phyloP scores from a whole-genome alignment of 1,139 yeast genomes.

The Geotrichum citri-aurantii region DNA sequence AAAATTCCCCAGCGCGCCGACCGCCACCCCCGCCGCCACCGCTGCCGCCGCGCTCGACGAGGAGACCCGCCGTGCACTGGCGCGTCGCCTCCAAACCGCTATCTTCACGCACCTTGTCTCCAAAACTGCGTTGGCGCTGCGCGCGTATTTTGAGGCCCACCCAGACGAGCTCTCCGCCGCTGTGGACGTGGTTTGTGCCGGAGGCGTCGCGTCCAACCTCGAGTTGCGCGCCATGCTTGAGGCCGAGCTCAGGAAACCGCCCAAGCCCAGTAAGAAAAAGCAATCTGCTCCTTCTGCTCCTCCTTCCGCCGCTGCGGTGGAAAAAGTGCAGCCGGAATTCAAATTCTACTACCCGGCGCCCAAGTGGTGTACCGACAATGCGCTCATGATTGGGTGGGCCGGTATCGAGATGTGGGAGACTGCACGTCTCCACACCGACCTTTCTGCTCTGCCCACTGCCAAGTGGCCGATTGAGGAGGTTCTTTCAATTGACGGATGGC shows the following conservation, averaged over 20 bases:
- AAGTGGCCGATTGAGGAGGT: constrained; percentile 58
- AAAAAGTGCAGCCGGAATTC: constrained; percentile 3
- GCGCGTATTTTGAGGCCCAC: constrained; percentile 8
- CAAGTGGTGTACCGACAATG: constrained; percentile 84
- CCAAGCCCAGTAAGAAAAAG: neutral
- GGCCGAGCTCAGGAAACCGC: constrained; percentile 16
- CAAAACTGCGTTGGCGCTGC: constrained; percentile 51
- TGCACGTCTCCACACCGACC: constrained; percentile 43
- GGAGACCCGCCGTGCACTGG: constrained; percentile 40
- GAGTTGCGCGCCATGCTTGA: constrained; percentile 50
- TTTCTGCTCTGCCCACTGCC: constrained; percentile 53
- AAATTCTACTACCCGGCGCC: constrained; percentile 61
- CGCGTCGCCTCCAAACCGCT: constrained; percentile 57
- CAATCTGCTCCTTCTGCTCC: neutral
- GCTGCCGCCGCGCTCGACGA: constrained; percentile 20
- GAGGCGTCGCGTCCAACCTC: constrained; percentile 86
- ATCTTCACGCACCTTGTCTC: constrained; percentile 67
- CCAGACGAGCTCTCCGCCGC: constrained; percentile 29
- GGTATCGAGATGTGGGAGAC: constrained; percentile 78
- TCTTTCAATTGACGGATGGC: constrained; percentile 18
- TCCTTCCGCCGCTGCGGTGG: neutral
- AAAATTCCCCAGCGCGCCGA: constrained; percentile 15
- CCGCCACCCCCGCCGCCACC: neutral
- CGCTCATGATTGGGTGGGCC: constrained; percentile 96
- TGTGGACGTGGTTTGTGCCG: constrained; percentile 69